phyloP scores from a whole-genome alignment of 73 alveolate species.

The Symbiodinium natans region DNA sequence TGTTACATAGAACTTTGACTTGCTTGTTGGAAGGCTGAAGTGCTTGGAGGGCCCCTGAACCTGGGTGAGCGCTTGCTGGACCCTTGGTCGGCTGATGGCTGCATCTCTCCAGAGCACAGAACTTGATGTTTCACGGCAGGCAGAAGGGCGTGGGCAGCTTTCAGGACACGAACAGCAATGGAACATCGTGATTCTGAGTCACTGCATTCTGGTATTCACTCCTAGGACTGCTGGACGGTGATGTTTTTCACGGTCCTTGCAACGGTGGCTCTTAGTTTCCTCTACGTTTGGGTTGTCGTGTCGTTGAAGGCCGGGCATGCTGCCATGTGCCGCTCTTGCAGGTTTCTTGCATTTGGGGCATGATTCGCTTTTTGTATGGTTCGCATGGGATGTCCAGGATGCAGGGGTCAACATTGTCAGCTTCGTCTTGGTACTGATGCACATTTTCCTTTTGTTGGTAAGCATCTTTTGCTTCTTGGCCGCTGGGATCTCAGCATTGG shows the following conservation, averaged over 20 bases:
- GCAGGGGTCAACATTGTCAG: conserved; percentile 40
- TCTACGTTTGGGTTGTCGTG: conserved; percentile 35
- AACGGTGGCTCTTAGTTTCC: conserved; percentile 31
- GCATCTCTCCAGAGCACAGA: neutral
- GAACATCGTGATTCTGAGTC: neutral
- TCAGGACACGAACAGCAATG: neutral
- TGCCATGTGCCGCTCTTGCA: neutral
- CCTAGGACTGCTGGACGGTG: conserved; percentile 76
- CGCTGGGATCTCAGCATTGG: conserved; percentile 11
- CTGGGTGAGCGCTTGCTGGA: conserved; percentile 6
- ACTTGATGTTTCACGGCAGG: neutral
- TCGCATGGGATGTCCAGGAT: too few relatives aligned
- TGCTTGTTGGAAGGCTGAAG: neutral
- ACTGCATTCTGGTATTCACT: neutral
- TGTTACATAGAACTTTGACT: too few relatives aligned
- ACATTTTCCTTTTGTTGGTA: conserved; percentile 43
- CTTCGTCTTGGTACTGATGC: conserved; percentile 32
- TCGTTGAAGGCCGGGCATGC: conserved; percentile 50
- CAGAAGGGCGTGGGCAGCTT: conserved; percentile 87
- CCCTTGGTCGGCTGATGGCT: neutral
- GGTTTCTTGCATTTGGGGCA: too few relatives aligned
- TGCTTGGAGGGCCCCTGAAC: neutral
- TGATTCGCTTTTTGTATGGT: too few relatives aligned
- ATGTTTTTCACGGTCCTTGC: conserved; percentile 49
- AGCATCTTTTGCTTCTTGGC: conserved; percentile 57